These are phyloP conservation scores for Hyaloscypha bicolor DNA, from an alignment of 495 filamentous ascomycete genomes.

Conservation along the genomic window DNA sequence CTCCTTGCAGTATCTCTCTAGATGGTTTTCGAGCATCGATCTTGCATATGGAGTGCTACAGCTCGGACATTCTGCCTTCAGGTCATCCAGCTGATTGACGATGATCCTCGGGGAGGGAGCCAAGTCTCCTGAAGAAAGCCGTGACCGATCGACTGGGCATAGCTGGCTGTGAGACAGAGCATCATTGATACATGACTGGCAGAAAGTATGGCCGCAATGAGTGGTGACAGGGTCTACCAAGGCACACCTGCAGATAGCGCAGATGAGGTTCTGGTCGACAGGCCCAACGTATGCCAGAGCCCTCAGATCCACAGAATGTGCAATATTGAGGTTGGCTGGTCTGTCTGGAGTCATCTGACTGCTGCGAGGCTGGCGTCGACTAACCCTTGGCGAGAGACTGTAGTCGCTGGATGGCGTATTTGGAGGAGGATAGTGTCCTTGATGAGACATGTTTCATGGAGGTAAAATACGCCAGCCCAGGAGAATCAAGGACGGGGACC, in stretches of 20 bases:
- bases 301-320: constrained; percentile 58
- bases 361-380: not conserved
- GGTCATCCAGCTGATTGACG: constrained; percentile 69
- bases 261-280: constrained; percentile 79
- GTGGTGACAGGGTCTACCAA: constrained; percentile 73
- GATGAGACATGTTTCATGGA: not conserved
- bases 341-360: not conserved
- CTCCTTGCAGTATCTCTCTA: constrained; percentile 74
- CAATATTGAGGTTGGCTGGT: constrained; percentile 18
- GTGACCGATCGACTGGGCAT: constrained; percentile 55
- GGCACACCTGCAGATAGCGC: constrained; percentile 79
- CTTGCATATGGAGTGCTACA: constrained; percentile 65
- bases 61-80: constrained; percentile 76
- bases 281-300: constrained; percentile 67
- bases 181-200: constrained; percentile 66
- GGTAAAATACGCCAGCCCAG: not conserved
- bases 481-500: not conserved
- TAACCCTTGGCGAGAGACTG: not conserved
- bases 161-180: constrained; percentile 50
- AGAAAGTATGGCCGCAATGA: constrained; percentile 77
- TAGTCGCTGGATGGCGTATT: constrained; percentile 11
- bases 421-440: not conserved
- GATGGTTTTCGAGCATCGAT: constrained; percentile 71
- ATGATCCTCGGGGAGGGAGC: constrained; percentile 43
- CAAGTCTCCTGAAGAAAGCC: constrained; percentile 31